Base-by-base conservation (phyloP, 179 eudicot genomes). In the Carnegiea gigantea region DNA sequence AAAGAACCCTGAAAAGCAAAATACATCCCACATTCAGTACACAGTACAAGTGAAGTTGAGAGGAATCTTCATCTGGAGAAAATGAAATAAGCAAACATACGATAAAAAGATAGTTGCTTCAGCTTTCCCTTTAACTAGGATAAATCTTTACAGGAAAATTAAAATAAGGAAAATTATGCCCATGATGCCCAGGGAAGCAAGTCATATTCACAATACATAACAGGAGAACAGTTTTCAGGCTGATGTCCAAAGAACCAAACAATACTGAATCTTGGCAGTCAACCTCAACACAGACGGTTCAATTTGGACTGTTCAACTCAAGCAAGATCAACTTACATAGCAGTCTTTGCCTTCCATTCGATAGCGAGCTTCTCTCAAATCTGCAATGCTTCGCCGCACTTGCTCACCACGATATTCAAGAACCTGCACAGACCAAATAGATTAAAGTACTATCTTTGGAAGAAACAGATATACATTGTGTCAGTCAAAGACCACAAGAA, bases 381-480 rank as follows among this genome's bases (percentile, higher is more conserved):
- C 99, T 49, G 99, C 99, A 84, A 96, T 86, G 88, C 98, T 96
- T 46, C 99, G 88, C 82, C 99, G 91, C 44, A 96, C 99, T 86
- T 96, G 99, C 87, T 96, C 99, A 71, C 99, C 99, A 57, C 99
- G 95, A 90, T 96, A 96, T 88, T 96, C 99, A 78, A 96, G 91
- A 91, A 96, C 99, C 99, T 96, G 88, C 26, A 82, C 8, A 80
- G 13, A 36, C 51, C 67, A 79, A 30, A 65, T 79, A 76, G n/a
- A 60, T 75, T 24, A 77, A 40, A 76, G 49, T 70, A 23, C 26
- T 67, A 43, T 38, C 62, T 38, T 46, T 53, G 62, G 15, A 51
- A 70, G 20, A 15, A 30, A 18, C 23, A 18, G 36, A 24, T 49
- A 21, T 62, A 70, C 8, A 48, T 44, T 53, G 18, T 6, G 18